Percentiles rank a stretch among this genome's conserved stretches.
Evolutionary conservation across 306 rosid genomes (phyloP).

Genomic region (Rosa lucieae): DNA sequence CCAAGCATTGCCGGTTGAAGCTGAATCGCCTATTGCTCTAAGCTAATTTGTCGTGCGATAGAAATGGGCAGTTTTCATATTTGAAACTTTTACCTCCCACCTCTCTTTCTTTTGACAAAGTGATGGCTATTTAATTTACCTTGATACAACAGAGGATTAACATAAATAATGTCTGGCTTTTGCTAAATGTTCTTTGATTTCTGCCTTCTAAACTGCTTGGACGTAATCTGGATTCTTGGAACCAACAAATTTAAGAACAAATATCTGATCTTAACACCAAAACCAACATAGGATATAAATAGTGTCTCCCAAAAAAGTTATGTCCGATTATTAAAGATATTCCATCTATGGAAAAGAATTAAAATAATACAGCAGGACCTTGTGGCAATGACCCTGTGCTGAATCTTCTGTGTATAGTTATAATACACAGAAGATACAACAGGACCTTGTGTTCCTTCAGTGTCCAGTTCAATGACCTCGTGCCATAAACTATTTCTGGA

Average conservation of each 20-base stretch:
- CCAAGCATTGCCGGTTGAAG: not conserved
- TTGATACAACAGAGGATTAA: not conserved
- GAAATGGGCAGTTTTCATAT: not conserved
- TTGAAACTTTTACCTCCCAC: not conserved
- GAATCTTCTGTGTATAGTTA: not conserved
- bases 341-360: not conserved
- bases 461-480: not conserved
- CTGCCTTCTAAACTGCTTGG: not conserved
- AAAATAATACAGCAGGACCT: not conserved
- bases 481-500: not conserved
- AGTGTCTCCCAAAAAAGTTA: not conserved
- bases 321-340: not conserved
- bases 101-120: not conserved
- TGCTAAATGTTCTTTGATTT: not conserved
- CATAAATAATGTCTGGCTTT: not conserved
- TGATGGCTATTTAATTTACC: not conserved
- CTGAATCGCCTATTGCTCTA: not conserved
- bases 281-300: not conserved
- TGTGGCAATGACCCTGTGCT: not conserved
- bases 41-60: not conserved
- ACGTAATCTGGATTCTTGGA: not conserved
- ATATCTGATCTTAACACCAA: not conserved
- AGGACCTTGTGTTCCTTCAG: not conserved
- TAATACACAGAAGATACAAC: not conserved
- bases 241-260: not conserved